phyloP scores from a whole-genome alignment of 1,284 basidiomycete species.

The Sporisorium graminicola region DNA sequence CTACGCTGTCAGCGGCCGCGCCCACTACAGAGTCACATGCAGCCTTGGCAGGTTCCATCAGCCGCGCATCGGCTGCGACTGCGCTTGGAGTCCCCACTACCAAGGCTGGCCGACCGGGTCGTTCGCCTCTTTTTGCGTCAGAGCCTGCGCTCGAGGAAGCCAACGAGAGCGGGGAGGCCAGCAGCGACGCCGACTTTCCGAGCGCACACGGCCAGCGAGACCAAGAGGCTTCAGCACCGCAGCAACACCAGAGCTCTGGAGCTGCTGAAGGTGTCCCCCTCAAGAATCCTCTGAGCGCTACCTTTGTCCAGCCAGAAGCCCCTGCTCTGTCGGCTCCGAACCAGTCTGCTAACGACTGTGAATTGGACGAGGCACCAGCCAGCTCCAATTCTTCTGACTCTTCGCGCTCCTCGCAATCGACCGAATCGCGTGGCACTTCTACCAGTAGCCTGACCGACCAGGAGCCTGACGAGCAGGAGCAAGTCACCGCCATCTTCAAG shows the following conservation, averaged over 20 bases:
- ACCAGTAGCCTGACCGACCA: conserved; percentile 39
- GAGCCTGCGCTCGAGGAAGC: conserved; percentile 43
- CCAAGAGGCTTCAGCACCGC: conserved; percentile 6
- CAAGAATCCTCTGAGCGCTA: conserved; percentile 41
- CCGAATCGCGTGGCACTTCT: conserved; percentile 32
- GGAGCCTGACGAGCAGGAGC: conserved; percentile 53
- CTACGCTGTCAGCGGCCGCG: conserved; percentile 18
- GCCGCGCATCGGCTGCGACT: conserved; percentile 29
- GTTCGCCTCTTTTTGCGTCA: conserved; percentile 49
- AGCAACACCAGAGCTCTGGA: conserved; percentile 5
- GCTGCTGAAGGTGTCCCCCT: conserved; percentile 9
- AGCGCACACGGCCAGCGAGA: conserved; percentile 10
- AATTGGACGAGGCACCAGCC: conserved; percentile 36
- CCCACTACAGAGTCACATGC: conserved; percentile 31
- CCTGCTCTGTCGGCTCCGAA: background rate
- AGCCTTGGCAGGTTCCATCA: conserved; percentile 32
- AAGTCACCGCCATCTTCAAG: conserved; percentile 60
- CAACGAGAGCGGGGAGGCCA: conserved; percentile 28
- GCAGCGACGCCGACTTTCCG: background rate
- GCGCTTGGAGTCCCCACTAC: conserved; percentile 35
- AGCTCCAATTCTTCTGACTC: conserved; percentile 46
- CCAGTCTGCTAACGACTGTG: conserved; percentile 9
- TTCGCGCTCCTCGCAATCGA: conserved; percentile 40
- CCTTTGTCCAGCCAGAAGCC: conserved; percentile 39
- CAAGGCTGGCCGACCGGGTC: conserved; percentile 39